Evolutionary conservation across 805 yeast species (phyloP), one percentile per base, ranked within the genome.

Genomic region (Phaffomyces opuntiae): DNA sequence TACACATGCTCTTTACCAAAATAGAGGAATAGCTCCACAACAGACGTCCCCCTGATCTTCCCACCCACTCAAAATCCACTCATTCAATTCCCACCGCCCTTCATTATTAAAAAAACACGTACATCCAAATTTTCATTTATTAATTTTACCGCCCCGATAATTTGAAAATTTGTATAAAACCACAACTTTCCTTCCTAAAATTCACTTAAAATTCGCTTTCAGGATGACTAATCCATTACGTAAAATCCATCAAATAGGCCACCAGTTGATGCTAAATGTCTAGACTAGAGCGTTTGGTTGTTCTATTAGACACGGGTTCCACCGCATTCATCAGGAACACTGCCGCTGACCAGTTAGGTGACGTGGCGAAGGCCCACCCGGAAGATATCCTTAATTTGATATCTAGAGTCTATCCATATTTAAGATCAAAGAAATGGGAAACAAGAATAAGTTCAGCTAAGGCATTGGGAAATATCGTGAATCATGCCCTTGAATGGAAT

Each of bases 291-390:
- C 64, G 75, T 33, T 67, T 70, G 53, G 75, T 70, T 36, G 62
- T 70, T 9, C 59, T 70, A 32, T 69, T 93, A 53, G 99, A 95
- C 66, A 87, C 97, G 1, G 99, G 99, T 11, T 87, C 96, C 12
- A 88, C 97, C 6, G 87, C 87, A 36, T 85, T 88, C 61, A 93
- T 93, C 38, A 77, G 98, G 53, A 88, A 87, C 59, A 87, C 96
- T 9, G 99, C 99, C 1, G 98, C 98, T 2, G 96, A 91, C 59
- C 99, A 93, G 66, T 72, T 93, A 53, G 87, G 96, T 6, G 98
- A 91, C 54, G 73, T 95, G 35, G 97, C 96, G 26, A 85, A 85
- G 62, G 84, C 85, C 38, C 98, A 93, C 59, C 96, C 98, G 0
- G 98, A 91, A 59, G 98, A 93, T 57, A 78, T 87, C 19, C 72